Evolutionary conservation across 2,329 filamentous ascomycete species (phyloP).

Genomic region (Aspergillus novofumigatus): DNA sequence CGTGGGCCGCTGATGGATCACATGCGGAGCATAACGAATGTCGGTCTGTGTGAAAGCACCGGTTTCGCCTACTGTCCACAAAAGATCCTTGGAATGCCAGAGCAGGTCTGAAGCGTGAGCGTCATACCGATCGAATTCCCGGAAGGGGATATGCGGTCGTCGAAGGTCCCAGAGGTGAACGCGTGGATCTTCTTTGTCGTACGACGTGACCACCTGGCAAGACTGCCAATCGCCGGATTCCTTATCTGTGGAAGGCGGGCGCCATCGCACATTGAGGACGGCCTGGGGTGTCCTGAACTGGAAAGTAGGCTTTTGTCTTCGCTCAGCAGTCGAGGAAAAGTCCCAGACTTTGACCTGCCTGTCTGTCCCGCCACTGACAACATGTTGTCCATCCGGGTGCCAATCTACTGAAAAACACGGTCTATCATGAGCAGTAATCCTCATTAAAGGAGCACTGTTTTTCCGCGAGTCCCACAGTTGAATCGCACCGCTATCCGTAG

Average conservation of each 20-base stretch:
- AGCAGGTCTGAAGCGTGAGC: conserved; percentile 57
- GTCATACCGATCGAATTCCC: conserved; percentile 55
- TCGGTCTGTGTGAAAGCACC: conserved; percentile 62
- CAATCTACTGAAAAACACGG: conserved; percentile 61
- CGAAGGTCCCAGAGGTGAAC: conserved; percentile 64
- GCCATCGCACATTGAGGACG: conserved; percentile 60
- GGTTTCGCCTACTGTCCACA: conserved; percentile 61
- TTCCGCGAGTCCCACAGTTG: conserved; percentile 63
- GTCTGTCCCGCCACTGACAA: conserved; percentile 60
- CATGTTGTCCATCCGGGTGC: conserved; percentile 63
- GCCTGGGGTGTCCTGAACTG: conserved; percentile 58
- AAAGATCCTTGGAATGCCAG: conserved; percentile 60
- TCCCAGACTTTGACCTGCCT: conserved; percentile 63
- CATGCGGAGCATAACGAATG: conserved; percentile 55
- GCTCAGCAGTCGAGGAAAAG: conserved; percentile 52
- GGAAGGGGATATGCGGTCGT: conserved; percentile 58
- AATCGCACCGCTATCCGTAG: conserved; percentile 60
- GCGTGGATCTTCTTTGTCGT: conserved; percentile 57
- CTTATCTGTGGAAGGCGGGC: conserved; percentile 55
- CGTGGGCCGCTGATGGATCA: conserved; percentile 54
- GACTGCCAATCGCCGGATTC: conserved; percentile 55
- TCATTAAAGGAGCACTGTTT: conserved; percentile 53
- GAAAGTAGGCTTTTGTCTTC: conserved; percentile 56
- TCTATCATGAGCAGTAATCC: conserved; percentile 59
- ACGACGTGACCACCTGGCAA: conserved; percentile 59